Evolutionary conservation across 495 filamentous ascomycete genomes (phyloP).

Genomic region (Penicillium malachiteum): DNA sequence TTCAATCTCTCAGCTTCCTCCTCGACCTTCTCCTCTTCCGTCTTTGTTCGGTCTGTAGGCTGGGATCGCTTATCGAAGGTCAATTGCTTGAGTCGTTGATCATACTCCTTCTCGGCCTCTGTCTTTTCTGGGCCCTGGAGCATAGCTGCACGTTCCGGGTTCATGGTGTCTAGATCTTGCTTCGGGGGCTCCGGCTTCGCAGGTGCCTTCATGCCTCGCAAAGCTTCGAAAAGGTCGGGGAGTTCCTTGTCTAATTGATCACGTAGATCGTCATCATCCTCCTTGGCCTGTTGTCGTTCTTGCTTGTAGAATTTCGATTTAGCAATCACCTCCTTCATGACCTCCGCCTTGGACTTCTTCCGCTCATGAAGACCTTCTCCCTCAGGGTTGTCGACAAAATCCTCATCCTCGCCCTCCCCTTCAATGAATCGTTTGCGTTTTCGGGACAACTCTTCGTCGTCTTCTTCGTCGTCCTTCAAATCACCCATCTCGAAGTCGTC

Average conservation of each 20-base stretch:
- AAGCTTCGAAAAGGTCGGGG: slow-evolving; percentile 71
- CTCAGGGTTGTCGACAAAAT: slow-evolving; percentile 32
- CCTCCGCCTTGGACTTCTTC: slow-evolving; percentile 91
- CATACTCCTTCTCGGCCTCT: slow-evolving; percentile 77
- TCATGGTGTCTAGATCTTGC: slow-evolving; percentile 50
- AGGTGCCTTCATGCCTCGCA: slow-evolving; percentile 52
- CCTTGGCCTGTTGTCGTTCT: slow-evolving; percentile 87
- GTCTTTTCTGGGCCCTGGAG: slow-evolving; percentile 61
- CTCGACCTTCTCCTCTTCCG: slow-evolving; percentile 78
- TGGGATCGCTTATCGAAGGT: slow-evolving; percentile 77
- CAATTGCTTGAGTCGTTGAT: slow-evolving; percentile 75
- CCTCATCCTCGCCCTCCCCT: slow-evolving; percentile 36
- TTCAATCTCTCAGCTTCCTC: slow-evolving; percentile 73
- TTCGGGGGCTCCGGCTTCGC: slow-evolving; percentile 39
- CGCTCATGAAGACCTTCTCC: slow-evolving; percentile 61
- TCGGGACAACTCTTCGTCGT: slow-evolving; percentile 56
- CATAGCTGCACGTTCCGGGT: slow-evolving; percentile 57
- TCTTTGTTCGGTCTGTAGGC: slow-evolving; percentile 85
- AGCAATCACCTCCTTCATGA: slow-evolving; percentile 95
- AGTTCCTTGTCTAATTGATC: slow-evolving; percentile 77
- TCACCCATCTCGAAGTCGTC: slow-evolving; percentile 76
- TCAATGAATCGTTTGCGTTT: slow-evolving; percentile 60
- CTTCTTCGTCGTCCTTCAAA: slow-evolving; percentile 54
- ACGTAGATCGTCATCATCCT: slow-evolving; percentile 89
- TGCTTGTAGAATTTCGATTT: slow-evolving; percentile 96